Conservation (phyloP, 768 basidiomycete species). For the Multifurca ochricompacta region DNA sequence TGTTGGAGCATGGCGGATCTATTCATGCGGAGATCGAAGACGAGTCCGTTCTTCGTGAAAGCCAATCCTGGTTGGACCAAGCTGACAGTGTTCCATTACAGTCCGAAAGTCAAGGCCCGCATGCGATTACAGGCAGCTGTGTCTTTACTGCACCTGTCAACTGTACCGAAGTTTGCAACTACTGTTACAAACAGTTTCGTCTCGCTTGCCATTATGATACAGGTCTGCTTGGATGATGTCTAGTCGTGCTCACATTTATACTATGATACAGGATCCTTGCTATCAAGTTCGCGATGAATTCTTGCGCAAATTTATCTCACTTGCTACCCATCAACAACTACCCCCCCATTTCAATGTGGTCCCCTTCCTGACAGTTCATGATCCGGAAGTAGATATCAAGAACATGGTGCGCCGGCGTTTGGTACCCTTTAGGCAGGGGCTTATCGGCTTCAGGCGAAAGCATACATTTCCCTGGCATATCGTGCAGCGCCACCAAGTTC, state of each 20-base stretch:
- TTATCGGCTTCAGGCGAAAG: constrained; percentile 4
- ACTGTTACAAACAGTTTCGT: constrained; percentile 57
- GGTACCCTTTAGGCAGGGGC: background rate
- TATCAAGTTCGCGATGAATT: constrained; percentile 79
- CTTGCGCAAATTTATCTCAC: constrained; percentile 60
- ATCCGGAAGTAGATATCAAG: constrained; percentile 81
- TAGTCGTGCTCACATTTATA: background rate
- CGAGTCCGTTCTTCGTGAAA: constrained; percentile 34
- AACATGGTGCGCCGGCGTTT: constrained; percentile 39
- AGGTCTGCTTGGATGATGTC: constrained; percentile 40
- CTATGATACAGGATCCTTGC: constrained; percentile 63
- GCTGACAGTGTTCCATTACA: constrained; percentile 26
- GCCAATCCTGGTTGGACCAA: background rate
- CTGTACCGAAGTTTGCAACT: constrained; percentile 47
- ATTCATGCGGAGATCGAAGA: constrained; percentile 47
- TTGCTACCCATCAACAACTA: constrained; percentile 59
- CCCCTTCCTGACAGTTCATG: constrained; percentile 83
- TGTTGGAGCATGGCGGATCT: constrained; percentile 66
- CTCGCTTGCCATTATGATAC: constrained; percentile 61
- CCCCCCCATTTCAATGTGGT: constrained; percentile 71
- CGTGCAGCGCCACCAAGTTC: constrained; percentile 9
- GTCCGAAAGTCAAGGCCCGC: constrained; percentile 59
- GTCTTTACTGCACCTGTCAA: constrained; percentile 71
- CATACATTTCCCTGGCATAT: constrained; percentile 18
- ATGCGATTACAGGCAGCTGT: constrained; percentile 78